Percentiles rank a stretch among this genome's conserved stretches.
phyloP scores from a whole-genome alignment of 1,284 basidiomycete species.

The Apiotrichum domesticum region DNA sequence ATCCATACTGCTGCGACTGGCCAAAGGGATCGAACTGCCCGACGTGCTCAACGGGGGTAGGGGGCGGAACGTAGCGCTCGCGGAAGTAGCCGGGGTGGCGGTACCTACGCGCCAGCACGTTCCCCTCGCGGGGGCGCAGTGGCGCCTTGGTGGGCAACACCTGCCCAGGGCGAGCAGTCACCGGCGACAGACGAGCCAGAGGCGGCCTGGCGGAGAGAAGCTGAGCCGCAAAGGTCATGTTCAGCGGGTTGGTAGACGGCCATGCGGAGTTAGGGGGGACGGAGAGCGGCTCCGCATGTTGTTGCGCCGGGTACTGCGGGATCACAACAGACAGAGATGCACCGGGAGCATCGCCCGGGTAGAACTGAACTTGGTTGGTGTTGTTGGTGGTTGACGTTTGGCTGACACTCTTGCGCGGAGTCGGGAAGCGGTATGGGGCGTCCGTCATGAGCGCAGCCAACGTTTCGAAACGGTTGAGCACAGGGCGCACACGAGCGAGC shows the following conservation, averaged over 20 bases:
- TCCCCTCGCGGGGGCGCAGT: not conserved
- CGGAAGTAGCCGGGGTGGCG: constrained; percentile 1
- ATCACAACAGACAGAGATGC: not conserved
- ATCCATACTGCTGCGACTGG: not conserved
- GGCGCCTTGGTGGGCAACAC: not conserved
- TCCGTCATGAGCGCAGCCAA: not conserved
- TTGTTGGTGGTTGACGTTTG: not conserved
- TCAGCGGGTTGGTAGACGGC: not conserved
- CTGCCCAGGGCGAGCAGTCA: not conserved
- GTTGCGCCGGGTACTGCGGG: not conserved
- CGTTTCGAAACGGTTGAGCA: constrained; percentile 2
- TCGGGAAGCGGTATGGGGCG: not conserved
- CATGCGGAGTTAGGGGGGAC: not conserved
- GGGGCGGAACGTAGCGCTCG: constrained; percentile 2
- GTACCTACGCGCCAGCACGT: not conserved
- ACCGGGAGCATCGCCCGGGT: not conserved
- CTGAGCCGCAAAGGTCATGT: not conserved
- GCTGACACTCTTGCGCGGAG: not conserved
- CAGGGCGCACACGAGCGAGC: constrained; percentile 2
- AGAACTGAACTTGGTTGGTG: not conserved
- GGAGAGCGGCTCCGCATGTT: not conserved
- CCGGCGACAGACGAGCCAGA: not conserved
- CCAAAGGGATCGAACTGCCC: not conserved
- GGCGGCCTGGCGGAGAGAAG: not conserved
- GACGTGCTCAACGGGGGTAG: not conserved